Conservation (phyloP, 2,329 filamentous ascomycete genomes). For the Ophiosphaerella korrae region DNA sequence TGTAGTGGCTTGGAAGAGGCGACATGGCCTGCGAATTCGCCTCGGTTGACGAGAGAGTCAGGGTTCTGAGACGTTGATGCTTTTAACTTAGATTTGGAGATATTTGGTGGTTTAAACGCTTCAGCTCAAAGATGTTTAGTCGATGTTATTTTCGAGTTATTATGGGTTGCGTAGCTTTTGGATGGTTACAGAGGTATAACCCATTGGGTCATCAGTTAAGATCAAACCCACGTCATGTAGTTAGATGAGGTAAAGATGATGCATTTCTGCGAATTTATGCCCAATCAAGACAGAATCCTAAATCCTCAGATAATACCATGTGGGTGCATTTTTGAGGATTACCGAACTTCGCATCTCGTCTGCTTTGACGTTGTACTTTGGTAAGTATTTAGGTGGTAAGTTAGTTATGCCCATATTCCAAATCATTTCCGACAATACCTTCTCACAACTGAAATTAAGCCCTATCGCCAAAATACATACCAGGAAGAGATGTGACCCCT, state of each 20-base stretch:
- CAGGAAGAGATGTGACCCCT: too few species aligned
- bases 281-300: not conserved
- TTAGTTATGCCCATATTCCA: too few species aligned
- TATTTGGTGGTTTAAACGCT: not conserved
- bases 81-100: not conserved
- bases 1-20: constrained; percentile 59
- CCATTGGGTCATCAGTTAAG: constrained; percentile 18
- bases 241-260: constrained; percentile 1
- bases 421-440: too few species aligned
- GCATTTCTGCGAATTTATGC: not conserved
- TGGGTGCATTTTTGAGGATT: not conserved
- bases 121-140: not conserved
- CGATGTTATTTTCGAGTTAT: not conserved
- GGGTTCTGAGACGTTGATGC: constrained; percentile 49
- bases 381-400: too few species aligned
- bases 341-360: too few species aligned
- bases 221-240: constrained; percentile 19
- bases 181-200: not conserved
- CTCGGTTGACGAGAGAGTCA: constrained; percentile 57
- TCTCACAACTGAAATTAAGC: too few species aligned
- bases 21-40: constrained; percentile 61
- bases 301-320: not conserved
- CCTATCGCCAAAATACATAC: too few species aligned
- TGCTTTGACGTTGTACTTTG: too few species aligned
- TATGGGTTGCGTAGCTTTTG: not conserved